Base-by-base conservation (phyloP, 139 green algal species). In the Chlamydomonas sp. region DNA sequence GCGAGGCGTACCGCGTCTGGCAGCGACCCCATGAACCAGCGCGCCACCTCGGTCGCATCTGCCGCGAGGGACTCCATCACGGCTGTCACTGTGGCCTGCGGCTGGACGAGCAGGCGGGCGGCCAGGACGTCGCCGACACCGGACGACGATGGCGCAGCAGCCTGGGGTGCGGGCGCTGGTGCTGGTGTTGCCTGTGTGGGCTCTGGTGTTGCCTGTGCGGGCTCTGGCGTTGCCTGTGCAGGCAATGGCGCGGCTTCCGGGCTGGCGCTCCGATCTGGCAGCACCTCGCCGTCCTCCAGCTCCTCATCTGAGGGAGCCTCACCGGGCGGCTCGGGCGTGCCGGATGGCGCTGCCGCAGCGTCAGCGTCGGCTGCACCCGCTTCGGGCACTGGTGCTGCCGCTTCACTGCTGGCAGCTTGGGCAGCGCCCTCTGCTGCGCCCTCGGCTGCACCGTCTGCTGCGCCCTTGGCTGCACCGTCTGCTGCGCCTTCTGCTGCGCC, bases 241-340 rank as follows among this genome's bases (percentile, higher is more conserved):
- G n/a, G n/a, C n/a, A n/a, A n/a, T n/a, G n/a, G n/a, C 35, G 16
- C 43, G 43, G 43, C 43, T 13, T 54, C 43, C 16, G 43, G 13
- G 43, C 13, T 54, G 43, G 13, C 43, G n/a, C n/a, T n/a, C n/a
- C n/a, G n/a, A 4, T 71, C 65, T 6, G 29, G 28, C 29, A 30
- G 28, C 26, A 71, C 26, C 47, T 71, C 26, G 8, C 65, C 65
- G 43, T 71, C 65, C 47, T 71, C 65, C 65, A 71, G 28, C 24
- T 38, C 65, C 43, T 58, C 65, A 13, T 24, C 30, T n/a, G n/a
- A n/a, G n/a, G n/a, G n/a, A n/a, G 30, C 2, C 43, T 48, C 38
- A 16, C 31, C 33, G 26, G 43, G 5, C 30, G 35, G n/a, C 4
- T 13, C 24, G 33, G 34, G 29, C 30, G 37, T 61, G 29, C 29